Evolutionary conservation across 2,329 filamentous ascomycete species (phyloP).

Genomic region (Monilinia fructicola): DNA sequence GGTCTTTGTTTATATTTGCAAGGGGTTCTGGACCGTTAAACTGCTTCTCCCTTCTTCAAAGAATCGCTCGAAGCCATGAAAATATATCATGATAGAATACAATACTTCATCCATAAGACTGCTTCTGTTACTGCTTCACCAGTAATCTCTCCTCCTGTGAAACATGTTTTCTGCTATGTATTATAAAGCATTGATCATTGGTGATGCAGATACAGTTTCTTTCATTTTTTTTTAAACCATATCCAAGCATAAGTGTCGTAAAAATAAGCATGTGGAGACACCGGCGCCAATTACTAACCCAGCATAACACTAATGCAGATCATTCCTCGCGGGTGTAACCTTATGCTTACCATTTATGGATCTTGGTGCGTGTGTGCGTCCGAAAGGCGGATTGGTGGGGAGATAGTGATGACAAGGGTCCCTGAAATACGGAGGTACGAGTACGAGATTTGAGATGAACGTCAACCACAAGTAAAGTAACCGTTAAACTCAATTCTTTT

Average conservation of each 20-base stretch:
- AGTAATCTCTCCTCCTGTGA: background rate
- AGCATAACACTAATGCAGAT: constrained; percentile 14
- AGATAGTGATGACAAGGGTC: constrained; percentile 6
- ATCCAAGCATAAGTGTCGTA: constrained; percentile 17
- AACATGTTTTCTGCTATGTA: background rate
- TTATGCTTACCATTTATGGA: background rate
- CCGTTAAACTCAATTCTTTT: background rate
- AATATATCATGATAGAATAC: background rate
- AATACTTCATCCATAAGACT: background rate
- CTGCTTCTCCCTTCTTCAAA: background rate
- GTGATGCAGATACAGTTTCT: background rate
- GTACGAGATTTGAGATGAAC: constrained; percentile 1
- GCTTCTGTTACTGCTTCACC: background rate
- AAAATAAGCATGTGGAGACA: constrained; percentile 22
- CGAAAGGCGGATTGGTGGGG: background rate
- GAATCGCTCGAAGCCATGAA: background rate
- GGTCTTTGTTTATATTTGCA: background rate
- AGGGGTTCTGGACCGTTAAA: background rate
- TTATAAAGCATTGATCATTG: background rate
- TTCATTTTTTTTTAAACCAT: background rate
- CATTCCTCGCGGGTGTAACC: background rate
- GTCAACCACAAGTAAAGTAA: background rate
- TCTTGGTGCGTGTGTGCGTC: background rate
- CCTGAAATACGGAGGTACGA: constrained; percentile 4
- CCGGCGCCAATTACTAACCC: background rate